These are phyloP conservation scores for Lentinula raphanica DNA, from an alignment of 768 basidiomycete genomes.

Conservation along the genomic window DNA sequence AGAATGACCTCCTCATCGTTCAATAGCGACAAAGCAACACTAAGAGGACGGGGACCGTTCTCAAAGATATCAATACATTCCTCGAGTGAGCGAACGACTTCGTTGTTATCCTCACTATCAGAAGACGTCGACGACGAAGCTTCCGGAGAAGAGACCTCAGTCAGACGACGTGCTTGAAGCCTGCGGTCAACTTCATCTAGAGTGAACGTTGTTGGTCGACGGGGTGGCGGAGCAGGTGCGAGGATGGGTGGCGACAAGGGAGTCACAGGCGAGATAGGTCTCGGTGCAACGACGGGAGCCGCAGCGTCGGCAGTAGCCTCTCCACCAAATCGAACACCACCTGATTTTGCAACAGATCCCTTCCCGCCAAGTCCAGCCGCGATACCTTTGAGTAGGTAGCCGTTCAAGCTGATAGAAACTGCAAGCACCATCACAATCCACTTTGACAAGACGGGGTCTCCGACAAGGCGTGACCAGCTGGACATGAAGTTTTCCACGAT, in stretches of 20 bases:
- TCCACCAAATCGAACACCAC: constrained; percentile 20
- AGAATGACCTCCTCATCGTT: constrained; percentile 91
- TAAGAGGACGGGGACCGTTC: constrained; percentile 59
- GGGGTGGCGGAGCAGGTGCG: constrained; percentile 14
- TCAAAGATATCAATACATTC: constrained; percentile 81
- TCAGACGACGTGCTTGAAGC: constrained; percentile 32
- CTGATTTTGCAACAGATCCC: constrained; percentile 14
- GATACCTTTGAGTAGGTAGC: constrained; percentile 86
- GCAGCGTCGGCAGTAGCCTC: constrained; percentile 5
- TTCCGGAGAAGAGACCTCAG: constrained; percentile 2
- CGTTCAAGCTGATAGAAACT: constrained; percentile 85
- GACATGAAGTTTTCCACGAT: constrained; percentile 83
- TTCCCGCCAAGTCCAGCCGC: constrained; percentile 44
- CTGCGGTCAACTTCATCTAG: constrained; percentile 53
- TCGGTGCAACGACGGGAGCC: background rate
- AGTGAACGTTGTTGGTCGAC: constrained; percentile 33
- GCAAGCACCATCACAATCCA: constrained; percentile 90
- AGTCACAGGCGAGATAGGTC: constrained; percentile 5
- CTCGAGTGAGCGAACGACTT: constrained; percentile 49
- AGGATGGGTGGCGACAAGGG: constrained; percentile 4
- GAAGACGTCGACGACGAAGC: constrained; percentile 1
- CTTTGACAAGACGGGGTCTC: constrained; percentile 90
- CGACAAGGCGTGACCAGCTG: constrained; percentile 85
- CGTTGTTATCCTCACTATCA: constrained; percentile 4
- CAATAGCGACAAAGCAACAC: constrained; percentile 52